Evolutionary conservation across 495 filamentous ascomycete species (phyloP).

Genomic region (Lophiostoma macrostomum): DNA sequence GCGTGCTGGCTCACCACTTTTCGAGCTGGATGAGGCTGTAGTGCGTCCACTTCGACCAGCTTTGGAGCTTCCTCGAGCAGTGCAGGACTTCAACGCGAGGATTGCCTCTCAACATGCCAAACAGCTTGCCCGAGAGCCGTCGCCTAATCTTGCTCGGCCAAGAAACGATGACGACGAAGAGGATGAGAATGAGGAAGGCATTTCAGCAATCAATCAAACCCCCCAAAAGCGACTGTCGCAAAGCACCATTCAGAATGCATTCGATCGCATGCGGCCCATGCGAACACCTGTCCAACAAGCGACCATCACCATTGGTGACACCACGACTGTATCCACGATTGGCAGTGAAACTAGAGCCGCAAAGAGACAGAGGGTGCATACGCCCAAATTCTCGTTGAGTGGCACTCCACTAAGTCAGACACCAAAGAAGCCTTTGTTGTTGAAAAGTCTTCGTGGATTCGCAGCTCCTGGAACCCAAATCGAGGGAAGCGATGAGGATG

Average conservation of each 20-base stretch:
- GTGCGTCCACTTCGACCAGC: neutral
- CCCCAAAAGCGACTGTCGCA: slow-evolving; percentile 37
- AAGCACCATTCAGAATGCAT: slow-evolving; percentile 59
- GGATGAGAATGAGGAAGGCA: slow-evolving; percentile 18
- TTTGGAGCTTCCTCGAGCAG: slow-evolving; percentile 15
- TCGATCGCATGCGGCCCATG: slow-evolving; percentile 64
- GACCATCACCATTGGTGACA: slow-evolving; percentile 84
- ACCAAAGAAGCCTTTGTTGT: slow-evolving; percentile 52
- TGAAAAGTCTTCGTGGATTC: slow-evolving; percentile 68
- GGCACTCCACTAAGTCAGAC: slow-evolving; percentile 25
- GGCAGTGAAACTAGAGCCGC: slow-evolving; percentile 45
- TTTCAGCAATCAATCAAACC: slow-evolving; percentile 21
- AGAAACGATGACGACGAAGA: neutral
- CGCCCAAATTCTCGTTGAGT: slow-evolving; percentile 28
- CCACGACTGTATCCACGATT: slow-evolving; percentile 64
- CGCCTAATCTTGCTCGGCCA: neutral
- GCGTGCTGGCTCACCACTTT: neutral
- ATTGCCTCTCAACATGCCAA: slow-evolving; percentile 34
- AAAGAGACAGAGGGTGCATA: slow-evolving; percentile 43
- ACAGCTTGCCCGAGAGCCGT: slow-evolving; percentile 1
- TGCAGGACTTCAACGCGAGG: slow-evolving; percentile 44
- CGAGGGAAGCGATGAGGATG: slow-evolving; percentile 30
- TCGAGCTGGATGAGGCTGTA: neutral
- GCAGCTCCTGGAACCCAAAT: slow-evolving; percentile 62
- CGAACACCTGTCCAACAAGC: slow-evolving; percentile 67